Percentiles rank a stretch among this genome's conserved stretches.
phyloP scores from a whole-genome alignment of 129 eudicot genomes.

The Saussurea involucrata region DNA sequence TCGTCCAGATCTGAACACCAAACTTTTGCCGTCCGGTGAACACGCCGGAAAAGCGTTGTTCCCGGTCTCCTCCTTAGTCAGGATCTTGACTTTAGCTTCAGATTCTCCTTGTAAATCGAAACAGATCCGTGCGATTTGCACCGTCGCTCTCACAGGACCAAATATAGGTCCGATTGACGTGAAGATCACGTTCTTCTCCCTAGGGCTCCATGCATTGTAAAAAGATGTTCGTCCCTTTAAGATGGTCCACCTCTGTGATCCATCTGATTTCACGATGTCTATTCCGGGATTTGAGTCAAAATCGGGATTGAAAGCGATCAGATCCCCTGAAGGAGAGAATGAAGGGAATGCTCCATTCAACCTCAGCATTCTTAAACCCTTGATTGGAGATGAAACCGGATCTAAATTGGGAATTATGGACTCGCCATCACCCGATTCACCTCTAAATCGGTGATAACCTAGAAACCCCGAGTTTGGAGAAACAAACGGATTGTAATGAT shows the following conservation, averaged over 20 bases:
- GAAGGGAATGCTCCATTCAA: slow-evolving; percentile 69
- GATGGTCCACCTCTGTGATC: slow-evolving; percentile 68
- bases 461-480: slow-evolving; percentile 42
- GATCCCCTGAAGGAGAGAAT: slow-evolving; percentile 54
- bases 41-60: slow-evolving; percentile 85
- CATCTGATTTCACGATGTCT: slow-evolving; percentile 66
- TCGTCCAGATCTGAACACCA: slow-evolving; percentile 81
- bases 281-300: slow-evolving; percentile 49
- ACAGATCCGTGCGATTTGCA: slow-evolving; percentile 71
- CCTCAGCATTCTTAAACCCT: slow-evolving; percentile 51
- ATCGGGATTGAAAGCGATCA: slow-evolving; percentile 60
- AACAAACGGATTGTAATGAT: slow-evolving; percentile 84
- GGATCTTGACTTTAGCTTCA: slow-evolving; percentile 43
- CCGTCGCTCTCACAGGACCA: slow-evolving; percentile 37
- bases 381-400: slow-evolving; percentile 42
- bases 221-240: slow-evolving; percentile 47
- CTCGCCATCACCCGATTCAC: slow-evolving; percentile 39
- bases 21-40: slow-evolving; percentile 66
- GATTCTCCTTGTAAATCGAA: slow-evolving; percentile 33
- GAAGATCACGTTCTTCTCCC: slow-evolving; percentile 57
- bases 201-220: slow-evolving; percentile 65
- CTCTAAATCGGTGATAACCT: slow-evolving; percentile 85
- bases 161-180: slow-evolving; percentile 77
- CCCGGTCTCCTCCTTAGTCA: slow-evolving; percentile 62
- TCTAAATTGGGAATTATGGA: slow-evolving; percentile 48